Base-by-base conservation (phyloP, 2,329 filamentous ascomycete species). In the Intubia oerlemansii region DNA sequence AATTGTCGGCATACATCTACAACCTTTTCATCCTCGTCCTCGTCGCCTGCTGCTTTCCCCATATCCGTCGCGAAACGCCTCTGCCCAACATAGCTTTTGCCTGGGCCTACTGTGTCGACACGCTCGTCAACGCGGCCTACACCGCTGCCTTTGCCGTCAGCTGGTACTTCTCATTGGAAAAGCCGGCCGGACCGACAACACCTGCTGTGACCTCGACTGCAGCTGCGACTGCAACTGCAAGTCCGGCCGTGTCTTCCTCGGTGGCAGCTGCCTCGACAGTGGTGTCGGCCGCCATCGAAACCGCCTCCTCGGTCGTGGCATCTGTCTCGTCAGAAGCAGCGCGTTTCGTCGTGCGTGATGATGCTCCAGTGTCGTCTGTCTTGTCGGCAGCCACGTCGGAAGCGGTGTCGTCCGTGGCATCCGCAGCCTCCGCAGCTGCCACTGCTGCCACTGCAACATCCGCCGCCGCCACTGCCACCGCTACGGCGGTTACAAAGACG, bases 1-100 rank as follows among this genome's bases (percentile, higher is more conserved):
- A 93, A 51, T 63, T 92, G 32, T 78, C 76, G 33, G 88, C 90
- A 62, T 93, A 92, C 59, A 62, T 91, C 27, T 91, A 91, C 60
- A 88, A 78, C 16, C 62, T 88, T 35, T 41, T 66, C 36, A 64
- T 77, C 17, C 67, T 92, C 37, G 56, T 62, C 37, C 52, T 76
- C 25, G 64, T 79, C 39, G 59, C 66, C 29, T 64, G 69, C 42
- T 70, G 91, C 27, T 64, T 78, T 42, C 77, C 77, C 27, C 75
- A 88, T 46, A 79, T 93, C 46, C 73, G 78, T 38, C 64, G 67
- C 41, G 75, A 80, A 43, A 72, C 65, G 17, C 77, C 81, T 1
- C 66, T 92, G 32, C 72, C 90, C 44, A 78, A 71, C 41, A 60
- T 93, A 16, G 66, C 70, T 3, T 66, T 93, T 29, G 80, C 81